Percentiles rank a stretch among this genome's conserved stretches.
Conservation (phyloP, 768 basidiomycete species). For the Tricholoma terreum region DNA sequence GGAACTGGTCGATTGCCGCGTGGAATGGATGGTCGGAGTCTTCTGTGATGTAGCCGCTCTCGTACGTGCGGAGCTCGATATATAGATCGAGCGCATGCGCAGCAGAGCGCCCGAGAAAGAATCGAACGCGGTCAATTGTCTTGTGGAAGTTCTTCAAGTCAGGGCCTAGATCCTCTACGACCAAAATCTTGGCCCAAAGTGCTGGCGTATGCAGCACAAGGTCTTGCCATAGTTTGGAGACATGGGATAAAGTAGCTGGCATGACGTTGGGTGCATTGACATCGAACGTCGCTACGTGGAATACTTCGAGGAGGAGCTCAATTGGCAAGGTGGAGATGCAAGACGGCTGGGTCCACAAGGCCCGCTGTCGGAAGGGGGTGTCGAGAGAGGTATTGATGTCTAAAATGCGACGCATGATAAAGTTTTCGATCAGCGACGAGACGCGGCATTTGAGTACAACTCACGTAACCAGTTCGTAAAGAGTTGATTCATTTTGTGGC, state of each 20-base stretch:
- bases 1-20: background rate
- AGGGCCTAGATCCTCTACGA: background rate
- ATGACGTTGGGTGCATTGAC: background rate
- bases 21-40: background rate
- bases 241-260: background rate
- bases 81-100: background rate
- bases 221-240: background rate
- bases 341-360: background rate
- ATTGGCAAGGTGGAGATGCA: background rate
- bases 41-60: background rate
- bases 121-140: background rate
- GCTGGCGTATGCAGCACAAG: background rate
- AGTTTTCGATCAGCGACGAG: background rate
- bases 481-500: no score
- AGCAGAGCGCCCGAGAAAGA: background rate
- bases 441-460: background rate
- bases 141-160: background rate
- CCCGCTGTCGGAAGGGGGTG: background rate
- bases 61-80: background rate
- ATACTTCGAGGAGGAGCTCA: background rate
- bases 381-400: background rate
- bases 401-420: background rate
- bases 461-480: background rate
- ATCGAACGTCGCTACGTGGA: background rate
- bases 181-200: background rate